Base-by-base conservation (phyloP, 1,139 yeast species). In the Nakaseomyces uthaithaninus region DNA sequence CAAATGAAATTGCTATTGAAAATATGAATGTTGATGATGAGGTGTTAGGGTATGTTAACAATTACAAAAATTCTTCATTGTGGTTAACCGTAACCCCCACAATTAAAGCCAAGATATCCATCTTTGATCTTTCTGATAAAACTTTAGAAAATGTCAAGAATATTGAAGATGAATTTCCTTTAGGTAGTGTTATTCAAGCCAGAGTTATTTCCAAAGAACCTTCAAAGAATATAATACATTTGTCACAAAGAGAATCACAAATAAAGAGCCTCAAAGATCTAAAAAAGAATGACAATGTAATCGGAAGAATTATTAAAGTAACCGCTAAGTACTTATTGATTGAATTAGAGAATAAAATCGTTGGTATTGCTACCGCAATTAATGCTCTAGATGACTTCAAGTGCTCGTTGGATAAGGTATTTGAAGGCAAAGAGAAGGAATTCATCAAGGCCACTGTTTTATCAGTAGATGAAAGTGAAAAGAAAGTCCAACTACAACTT, bases 371-470 rank as follows among this genome's bases (percentile, higher is more conserved):
- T 3, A 79, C 69, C 57, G 71, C 80, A 38, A 80, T 94, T 3
- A 95, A 87, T 60, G 87, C 94, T 12, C 68, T 84, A 49, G 75
- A 81, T 52, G 82, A 85, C 53, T 85, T 77, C 57, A 68, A 77
- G 23, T 67, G 70, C 22, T 68, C 75, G 36, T 63, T 81, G 42
- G 69, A 67, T 14, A 70, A 68, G n/a, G 68, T 66, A 1, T 85
- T 69, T 59, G 46, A 44, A 12, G 45, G 47, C 22, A 63, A 69
- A 24, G 62, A 68, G 10, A 79, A 79, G 48, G 77, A 77, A 45
- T 68, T 76, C 38, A 75, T 80, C 31, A 62, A 77, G 36, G 86
- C 86, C 18, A 74, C 75, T 23, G 75, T 85, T 8, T 55, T 80
- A 38, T 67, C 68, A 9, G 64, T 77, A 42, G 89, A 81, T 51